phyloP scores from a whole-genome alignment of 2,329 filamentous ascomycete genomes.

The Knoxdaviesia capensis region DNA sequence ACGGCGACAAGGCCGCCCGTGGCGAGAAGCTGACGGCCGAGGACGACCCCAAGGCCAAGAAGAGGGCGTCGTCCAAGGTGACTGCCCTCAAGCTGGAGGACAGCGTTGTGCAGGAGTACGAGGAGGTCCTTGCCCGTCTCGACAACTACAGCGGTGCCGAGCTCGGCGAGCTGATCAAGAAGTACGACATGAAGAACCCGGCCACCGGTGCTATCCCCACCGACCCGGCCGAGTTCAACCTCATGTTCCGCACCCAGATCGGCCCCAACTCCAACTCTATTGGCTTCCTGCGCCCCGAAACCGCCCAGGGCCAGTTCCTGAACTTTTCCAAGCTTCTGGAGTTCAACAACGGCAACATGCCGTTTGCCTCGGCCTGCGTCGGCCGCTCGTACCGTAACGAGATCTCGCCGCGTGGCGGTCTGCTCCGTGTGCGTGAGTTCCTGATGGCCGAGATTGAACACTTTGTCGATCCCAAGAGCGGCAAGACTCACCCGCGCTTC shows the following conservation, averaged over 20 bases:
- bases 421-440: slow-evolving; percentile 89
- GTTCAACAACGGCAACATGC: slow-evolving; percentile 89
- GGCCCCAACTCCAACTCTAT: slow-evolving; percentile 76
- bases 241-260: slow-evolving; percentile 96
- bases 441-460: slow-evolving; percentile 99
- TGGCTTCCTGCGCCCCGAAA: slow-evolving; percentile 81
- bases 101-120: slow-evolving; percentile 69
- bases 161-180: slow-evolving; percentile 72
- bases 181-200: slow-evolving; percentile 79
- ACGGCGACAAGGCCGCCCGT: slow-evolving; percentile 82
- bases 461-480: slow-evolving; percentile 82
- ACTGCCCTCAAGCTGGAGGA: slow-evolving; percentile 77
- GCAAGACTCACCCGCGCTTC: slow-evolving; percentile 89
- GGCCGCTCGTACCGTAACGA: slow-evolving; percentile 98
- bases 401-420: slow-evolving; percentile 79
- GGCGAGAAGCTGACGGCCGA: slow-evolving; percentile 63
- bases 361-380: slow-evolving; percentile 90
- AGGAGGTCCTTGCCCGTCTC: slow-evolving; percentile 76
- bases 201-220: slow-evolving; percentile 55
- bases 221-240: slow-evolving; percentile 80
- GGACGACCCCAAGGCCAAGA: slow-evolving; percentile 64
- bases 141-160: slow-evolving; percentile 85
- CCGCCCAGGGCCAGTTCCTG: slow-evolving; percentile 92
- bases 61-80: slow-evolving; percentile 60
- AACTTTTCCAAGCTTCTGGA: slow-evolving; percentile 94